Percentiles rank a stretch among this genome's conserved stretches.
These are phyloP conservation scores for Tieghemostelium lacteum DNA, from an alignment of 78 protist species.

Conservation along the genomic window DNA sequence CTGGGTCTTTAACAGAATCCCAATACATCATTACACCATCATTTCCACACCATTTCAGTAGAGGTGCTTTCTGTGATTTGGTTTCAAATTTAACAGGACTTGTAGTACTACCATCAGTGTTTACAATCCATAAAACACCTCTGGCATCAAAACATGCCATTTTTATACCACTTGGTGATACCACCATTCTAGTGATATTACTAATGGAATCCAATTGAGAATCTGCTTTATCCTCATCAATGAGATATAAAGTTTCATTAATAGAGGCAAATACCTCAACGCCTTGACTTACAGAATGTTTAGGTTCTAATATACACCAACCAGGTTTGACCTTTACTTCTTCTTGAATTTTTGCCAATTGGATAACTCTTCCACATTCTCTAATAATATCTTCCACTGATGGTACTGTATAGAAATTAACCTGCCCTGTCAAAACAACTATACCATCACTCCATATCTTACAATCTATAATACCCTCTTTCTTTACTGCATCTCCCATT, in stretches of 20 bases:
- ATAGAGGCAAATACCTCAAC: conserved; percentile 29
- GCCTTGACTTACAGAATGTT: conserved; percentile 4
- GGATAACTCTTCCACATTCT: conserved; percentile 20
- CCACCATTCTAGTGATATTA: background rate
- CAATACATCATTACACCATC: conserved; percentile 62
- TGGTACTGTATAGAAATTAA: conserved; percentile 13
- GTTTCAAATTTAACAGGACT: conserved; percentile 12
- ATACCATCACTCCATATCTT: conserved; percentile 66
- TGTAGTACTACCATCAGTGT: background rate
- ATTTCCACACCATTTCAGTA: conserved; percentile 50
- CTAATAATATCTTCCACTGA: conserved; percentile 12
- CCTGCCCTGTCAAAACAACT: conserved; percentile 11
- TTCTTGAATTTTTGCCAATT: conserved; percentile 12
- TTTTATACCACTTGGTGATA: conserved; percentile 52
- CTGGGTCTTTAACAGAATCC: conserved; percentile 9
- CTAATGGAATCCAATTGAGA: conserved; percentile 23
- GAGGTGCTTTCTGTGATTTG: background rate
- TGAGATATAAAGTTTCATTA: conserved; percentile 13
- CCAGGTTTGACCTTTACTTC: conserved; percentile 8
- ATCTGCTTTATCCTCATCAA: conserved; percentile 49
- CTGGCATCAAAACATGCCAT: conserved; percentile 42
- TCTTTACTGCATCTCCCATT: conserved; percentile 8
- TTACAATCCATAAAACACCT: background rate
- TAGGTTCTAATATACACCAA: conserved; percentile 62
- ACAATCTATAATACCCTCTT: conserved; percentile 37